Base-by-base conservation (phyloP, 1,139 yeast species). In the Saccharomyces hybrid region DNA sequence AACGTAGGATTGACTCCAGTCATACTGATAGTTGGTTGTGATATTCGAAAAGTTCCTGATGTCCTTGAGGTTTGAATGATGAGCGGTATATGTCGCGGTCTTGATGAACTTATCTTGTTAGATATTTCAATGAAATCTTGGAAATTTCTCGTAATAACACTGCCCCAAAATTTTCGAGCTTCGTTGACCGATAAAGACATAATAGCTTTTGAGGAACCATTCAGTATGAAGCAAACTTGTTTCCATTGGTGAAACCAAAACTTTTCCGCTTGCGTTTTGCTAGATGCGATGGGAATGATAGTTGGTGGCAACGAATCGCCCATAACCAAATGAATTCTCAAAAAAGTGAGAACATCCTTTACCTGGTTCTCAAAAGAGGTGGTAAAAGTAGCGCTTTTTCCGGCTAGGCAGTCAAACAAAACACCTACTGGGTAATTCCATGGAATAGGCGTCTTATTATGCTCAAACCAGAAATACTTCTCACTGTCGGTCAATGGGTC, bases 341-440 rank as follows among this genome's bases (percentile, higher is more conserved):
- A 87, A 1, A 77, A 70, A 23, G 66, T 56, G 5, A 68, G 50
- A 8, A 58, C 54, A 38, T 53, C 54, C 4, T 53, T 53, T 25
- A 51, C 34, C 7, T 20, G 44, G 11, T 14, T 11, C 20, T 9
- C 44, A 20, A 11, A 16, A 9, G 44, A 4, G 26, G 44, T 38
- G 25, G 73, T 23, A 67, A 56, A 0, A 73, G 75, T 23, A 75
- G 73, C 54, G 79, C 68, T 25, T 77, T 68, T 50, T 9, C 6
- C 8, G 2, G 30, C 46, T 4, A 47, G 16, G 2, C 30, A 34
- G 61, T 89, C 97, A 63, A 78, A 81, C 4, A 85, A 70, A 4
- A 86, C 73, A 0, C 97, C 97, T 5, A 85, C 71, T 0, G 97
- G 97, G 61, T 83, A 73, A 61, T 86, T 83, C 96, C 97, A 90